These are phyloP conservation scores for Hyphodiscus hymeniophilus DNA, from an alignment of 495 filamentous ascomycete species.

Conservation along the genomic window DNA sequence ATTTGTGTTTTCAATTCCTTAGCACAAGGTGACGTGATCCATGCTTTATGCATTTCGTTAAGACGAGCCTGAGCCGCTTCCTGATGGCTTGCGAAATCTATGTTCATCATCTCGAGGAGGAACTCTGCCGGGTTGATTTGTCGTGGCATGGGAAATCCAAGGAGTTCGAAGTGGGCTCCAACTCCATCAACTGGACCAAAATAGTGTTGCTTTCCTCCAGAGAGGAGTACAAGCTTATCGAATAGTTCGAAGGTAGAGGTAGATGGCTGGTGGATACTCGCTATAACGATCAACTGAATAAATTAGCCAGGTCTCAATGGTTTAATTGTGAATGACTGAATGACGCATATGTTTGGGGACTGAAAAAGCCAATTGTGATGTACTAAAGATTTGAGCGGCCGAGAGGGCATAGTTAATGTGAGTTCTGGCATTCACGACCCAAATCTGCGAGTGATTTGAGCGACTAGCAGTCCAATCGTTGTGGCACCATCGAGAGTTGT, in stretches of 20 bases:
- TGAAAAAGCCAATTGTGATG: no score
- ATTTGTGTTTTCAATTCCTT: not conserved
- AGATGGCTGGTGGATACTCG: constrained; percentile 76
- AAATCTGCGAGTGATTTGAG: no score
- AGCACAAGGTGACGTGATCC: constrained; percentile 24
- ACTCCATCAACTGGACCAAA: constrained; percentile 50
- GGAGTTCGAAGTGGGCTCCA: constrained; percentile 45
- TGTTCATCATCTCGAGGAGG: constrained; percentile 65
- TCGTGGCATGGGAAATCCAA: constrained; percentile 51
- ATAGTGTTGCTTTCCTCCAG: constrained; percentile 59
- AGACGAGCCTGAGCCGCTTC: constrained; percentile 31
- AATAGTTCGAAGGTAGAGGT: constrained; percentile 69
- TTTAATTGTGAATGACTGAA: no score
- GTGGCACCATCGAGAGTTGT: no score
- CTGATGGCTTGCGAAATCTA: constrained; percentile 53
- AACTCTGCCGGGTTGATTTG: constrained; percentile 74
- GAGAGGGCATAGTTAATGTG: no score
- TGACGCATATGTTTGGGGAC: no score
- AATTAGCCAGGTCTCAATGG: not conserved
- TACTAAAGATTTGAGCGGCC: no score
- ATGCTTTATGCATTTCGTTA: constrained; percentile 33
- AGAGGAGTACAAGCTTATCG: constrained; percentile 68
- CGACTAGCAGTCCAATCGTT: no score
- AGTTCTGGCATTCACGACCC: no score
- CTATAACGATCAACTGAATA: constrained; percentile 57